These are phyloP conservation scores for Tilletia setariae DNA, from an alignment of 1,284 basidiomycete genomes.

Conservation along the genomic window DNA sequence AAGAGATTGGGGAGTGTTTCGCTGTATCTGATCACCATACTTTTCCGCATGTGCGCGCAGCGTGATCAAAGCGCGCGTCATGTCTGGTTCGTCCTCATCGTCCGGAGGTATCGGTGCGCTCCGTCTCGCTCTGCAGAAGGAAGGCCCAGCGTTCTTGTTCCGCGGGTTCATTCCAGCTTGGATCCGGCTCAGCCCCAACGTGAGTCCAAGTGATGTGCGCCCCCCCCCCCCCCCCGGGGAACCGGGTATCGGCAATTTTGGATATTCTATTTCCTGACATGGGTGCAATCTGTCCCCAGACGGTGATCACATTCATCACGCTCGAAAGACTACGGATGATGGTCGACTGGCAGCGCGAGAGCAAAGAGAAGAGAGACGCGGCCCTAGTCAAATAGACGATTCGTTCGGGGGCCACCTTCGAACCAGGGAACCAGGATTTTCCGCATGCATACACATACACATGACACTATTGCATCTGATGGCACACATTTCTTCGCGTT, in stretches of 20 bases:
- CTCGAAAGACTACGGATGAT: constrained; percentile 44
- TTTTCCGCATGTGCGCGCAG: not conserved
- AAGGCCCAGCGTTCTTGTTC: constrained; percentile 60
- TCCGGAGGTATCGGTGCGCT: constrained; percentile 33
- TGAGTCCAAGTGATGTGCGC: constrained; percentile 15
- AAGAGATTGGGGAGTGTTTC: too few relatives aligned
- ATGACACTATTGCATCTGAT: too few relatives aligned
- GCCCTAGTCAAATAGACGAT: too few relatives aligned
- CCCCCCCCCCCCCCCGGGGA: too few relatives aligned
- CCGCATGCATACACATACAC: too few relatives aligned
- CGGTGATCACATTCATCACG: constrained; percentile 50
- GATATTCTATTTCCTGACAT: too few relatives aligned
- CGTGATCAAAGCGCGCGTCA: constrained; percentile 60
- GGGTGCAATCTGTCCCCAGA: constrained; percentile 22
- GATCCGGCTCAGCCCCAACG: constrained; percentile 53
- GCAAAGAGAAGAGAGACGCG: too few relatives aligned
- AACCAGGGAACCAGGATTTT: too few relatives aligned
- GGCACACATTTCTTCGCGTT: too few relatives aligned
- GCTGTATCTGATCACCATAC: too few relatives aligned
- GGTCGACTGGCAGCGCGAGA: constrained; percentile 33
- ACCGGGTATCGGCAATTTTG: too few relatives aligned
- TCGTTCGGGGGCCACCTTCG: too few relatives aligned
- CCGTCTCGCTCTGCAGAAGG: constrained; percentile 42
- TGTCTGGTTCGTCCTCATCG: constrained; percentile 46
- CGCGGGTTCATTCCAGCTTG: constrained; percentile 61